Percentiles rank a stretch among this genome's conserved stretches.
These are phyloP conservation scores for Arabidopsis lyrata DNA, from an alignment of 441 rosid genomes.

Conservation along the genomic window DNA sequence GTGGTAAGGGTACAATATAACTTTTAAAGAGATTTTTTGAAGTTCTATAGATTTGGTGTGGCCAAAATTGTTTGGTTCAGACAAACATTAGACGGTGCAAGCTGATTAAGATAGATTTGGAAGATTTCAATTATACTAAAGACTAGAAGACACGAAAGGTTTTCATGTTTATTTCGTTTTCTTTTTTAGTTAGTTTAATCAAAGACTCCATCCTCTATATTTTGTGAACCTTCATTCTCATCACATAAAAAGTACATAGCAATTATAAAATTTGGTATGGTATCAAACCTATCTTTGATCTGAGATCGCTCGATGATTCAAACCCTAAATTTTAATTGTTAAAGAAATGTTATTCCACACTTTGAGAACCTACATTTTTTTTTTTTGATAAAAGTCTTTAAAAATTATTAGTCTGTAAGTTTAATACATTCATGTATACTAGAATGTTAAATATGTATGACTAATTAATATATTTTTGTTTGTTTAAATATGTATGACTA, in stretches of 20 bases:
- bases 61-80: conserved; percentile 18
- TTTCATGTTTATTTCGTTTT: background rate
- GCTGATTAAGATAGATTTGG: conserved; percentile 2
- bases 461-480: background rate
- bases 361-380: too few relatives aligned
- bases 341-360: background rate
- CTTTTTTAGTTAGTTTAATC: conserved; percentile 1
- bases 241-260: background rate
- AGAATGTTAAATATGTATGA: conserved; percentile 7
- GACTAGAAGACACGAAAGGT: conserved; percentile 1
- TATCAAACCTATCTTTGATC: background rate
- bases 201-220: background rate
- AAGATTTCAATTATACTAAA: background rate
- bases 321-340: background rate
- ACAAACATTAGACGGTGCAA: conserved; percentile 5
- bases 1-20: background rate
- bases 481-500: too few relatives aligned
- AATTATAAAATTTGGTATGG: background rate
- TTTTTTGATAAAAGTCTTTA: background rate
- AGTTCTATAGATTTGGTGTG: conserved; percentile 8
- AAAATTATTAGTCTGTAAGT: background rate
- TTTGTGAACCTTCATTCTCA: background rate
- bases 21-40: conserved; percentile 3
- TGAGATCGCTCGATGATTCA: background rate
- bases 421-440: background rate